Conservation (phyloP, 2,329 filamentous ascomycete species). For the Aspergillus sp. region DNA sequence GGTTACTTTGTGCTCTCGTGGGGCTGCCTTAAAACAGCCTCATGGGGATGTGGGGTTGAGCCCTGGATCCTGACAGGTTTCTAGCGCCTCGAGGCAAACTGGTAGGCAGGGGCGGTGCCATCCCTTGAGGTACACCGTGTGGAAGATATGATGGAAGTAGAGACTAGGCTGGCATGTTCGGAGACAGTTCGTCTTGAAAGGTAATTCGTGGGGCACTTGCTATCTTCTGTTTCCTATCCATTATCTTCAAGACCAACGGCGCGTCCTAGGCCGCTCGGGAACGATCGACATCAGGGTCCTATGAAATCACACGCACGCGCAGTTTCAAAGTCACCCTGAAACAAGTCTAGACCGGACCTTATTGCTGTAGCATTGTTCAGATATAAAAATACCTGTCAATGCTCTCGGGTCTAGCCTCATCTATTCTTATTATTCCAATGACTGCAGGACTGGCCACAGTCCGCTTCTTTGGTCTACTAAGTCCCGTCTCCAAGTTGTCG, state of each 20-base stretch:
- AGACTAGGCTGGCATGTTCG: neutral
- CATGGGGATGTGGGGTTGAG: conserved; percentile 24
- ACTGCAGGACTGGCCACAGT: neutral
- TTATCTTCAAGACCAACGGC: neutral
- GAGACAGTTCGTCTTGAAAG: neutral
- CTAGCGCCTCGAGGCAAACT: conserved; percentile 5
- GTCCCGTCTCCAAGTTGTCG: neutral
- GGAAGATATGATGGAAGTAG: neutral
- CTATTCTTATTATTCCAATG: neutral
- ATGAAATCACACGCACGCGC: neutral
- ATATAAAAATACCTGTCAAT: neutral
- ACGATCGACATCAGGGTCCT: conserved; percentile 17
- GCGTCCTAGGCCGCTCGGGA: neutral
- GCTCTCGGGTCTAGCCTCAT: neutral
- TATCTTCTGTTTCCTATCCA: neutral
- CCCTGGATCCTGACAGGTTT: conserved; percentile 21
- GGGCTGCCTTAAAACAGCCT: conserved; percentile 22
- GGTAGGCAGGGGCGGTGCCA: neutral
- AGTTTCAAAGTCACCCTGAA: neutral
- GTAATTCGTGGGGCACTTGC: neutral
- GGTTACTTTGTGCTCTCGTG: conserved; percentile 9
- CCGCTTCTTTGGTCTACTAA: neutral
- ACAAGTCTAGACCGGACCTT: conserved; percentile 8
- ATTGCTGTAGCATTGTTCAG: neutral
- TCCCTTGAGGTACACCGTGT: neutral